Base-by-base conservation (phyloP, 2,329 filamentous ascomycete genomes). In the Fusarium chaquense region DNA sequence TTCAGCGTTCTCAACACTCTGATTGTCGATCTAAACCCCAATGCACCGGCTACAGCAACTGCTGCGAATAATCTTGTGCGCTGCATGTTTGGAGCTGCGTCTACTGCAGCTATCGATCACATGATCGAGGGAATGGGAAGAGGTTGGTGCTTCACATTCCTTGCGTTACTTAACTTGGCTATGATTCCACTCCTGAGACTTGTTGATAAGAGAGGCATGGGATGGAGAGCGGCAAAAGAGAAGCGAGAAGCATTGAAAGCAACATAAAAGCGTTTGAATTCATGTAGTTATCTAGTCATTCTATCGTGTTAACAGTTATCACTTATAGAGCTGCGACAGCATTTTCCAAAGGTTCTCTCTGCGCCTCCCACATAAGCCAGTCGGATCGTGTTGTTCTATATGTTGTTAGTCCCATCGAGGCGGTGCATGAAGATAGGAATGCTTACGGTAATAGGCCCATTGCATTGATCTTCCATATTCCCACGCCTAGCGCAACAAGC, bases 381-480 rank as follows among this genome's bases (percentile, higher is more conserved):
- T 99, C 96, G 71, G 94, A 97, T 78, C 93, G 90, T 63, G 96
- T 98, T 56, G 96, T 99, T 75, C 93, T 96, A 70, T 64, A 36
- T 16, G 4, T 36, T 20, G 44, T 65, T 22, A 75, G 70, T 40
- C 26, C 57, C n/a, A n/a, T 26, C 20, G 20, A 22, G 22, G n/a
- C 33, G 35, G 22, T 22, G 22, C 22, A 6, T 24, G 15, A 8
- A 15, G 10, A 5, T 6, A 36, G 16, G 30, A 15, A 49, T n/a
- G 88, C 92, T 78, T 85, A 95, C 89, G 96, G 96, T 79, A 99
- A 84, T 73, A 99, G 81, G 1, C 96, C 96, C 96, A 99, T 99
- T 38, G 88, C 90, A 80, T 98, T 97, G 30, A 99, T 90, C 81
- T 99, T 99, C 93, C 94, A 99, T 53, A 99, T 84, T 5, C 96